A percentile compares a stretch with the other conserved stretches of the same genome.
Conservation (phyloP, 345 rosid genomes). For the Cardamine occulta region DNA sequence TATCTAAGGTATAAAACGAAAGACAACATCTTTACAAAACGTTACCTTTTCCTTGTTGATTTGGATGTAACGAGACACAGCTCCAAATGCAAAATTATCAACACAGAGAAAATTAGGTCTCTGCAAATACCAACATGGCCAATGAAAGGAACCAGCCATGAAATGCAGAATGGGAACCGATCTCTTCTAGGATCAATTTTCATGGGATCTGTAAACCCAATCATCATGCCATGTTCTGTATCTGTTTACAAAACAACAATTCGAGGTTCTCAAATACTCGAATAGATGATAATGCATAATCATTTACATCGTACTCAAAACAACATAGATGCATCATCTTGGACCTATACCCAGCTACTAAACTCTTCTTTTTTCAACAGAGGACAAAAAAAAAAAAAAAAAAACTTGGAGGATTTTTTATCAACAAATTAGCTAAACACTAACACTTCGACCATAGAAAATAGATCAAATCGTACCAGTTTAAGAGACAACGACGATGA, state of each 20-base stretch:
- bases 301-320: not conserved
- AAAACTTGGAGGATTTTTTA: not conserved
- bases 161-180: slow-evolving; percentile 82
- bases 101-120: slow-evolving; percentile 89
- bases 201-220: slow-evolving; percentile 46
- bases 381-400: not conserved
- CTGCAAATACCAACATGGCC: slow-evolving; percentile 89
- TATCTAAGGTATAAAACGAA: not conserved
- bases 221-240: slow-evolving; percentile 41
- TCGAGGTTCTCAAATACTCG: not conserved
- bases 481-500: slow-evolving; percentile 2
- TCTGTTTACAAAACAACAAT: slow-evolving; percentile 16
- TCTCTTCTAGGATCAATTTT: slow-evolving; percentile 72
- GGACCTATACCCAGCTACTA: not conserved
- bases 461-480: slow-evolving; percentile 33
- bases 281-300: not conserved
- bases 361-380: slow-evolving; percentile 4
- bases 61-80: slow-evolving; percentile 76
- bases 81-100: slow-evolving; percentile 83
- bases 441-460: not conserved
- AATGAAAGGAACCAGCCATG: slow-evolving; percentile 89
- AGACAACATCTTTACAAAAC: not conserved
- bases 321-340: slow-evolving; percentile 9
- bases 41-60: slow-evolving; percentile 74
- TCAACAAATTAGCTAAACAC: not conserved